Percentiles rank a stretch among this genome's conserved stretches.
Conservation (phyloP, 345 rosid genomes). For the Cardamine chenopodiifolia region DNA sequence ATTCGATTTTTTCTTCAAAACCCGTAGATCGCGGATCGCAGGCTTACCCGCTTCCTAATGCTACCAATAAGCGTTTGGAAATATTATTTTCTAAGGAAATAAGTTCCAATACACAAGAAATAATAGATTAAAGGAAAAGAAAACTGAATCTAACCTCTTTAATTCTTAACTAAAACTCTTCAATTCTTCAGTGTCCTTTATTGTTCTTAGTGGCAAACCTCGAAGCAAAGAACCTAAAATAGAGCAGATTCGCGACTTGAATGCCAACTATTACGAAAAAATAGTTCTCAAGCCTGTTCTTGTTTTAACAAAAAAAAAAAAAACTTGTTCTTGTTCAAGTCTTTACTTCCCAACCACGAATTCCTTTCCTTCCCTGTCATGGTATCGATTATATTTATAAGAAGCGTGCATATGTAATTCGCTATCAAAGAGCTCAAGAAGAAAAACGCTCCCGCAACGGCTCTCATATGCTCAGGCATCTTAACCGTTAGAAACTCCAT, state of each 20-base stretch:
- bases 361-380: constrained; percentile 34
- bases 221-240: constrained; percentile 57
- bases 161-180: background rate
- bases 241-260: constrained; percentile 50
- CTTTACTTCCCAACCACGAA: constrained; percentile 65
- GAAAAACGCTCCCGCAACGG: constrained; percentile 70
- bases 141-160: background rate
- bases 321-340: constrained; percentile 57
- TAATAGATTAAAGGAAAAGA: background rate
- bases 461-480: constrained; percentile 77
- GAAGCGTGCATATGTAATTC: constrained; percentile 53
- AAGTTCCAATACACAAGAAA: background rate
- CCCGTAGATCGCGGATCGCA: too few species aligned
- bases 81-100: background rate
- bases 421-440: constrained; percentile 63
- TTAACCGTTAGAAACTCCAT: constrained; percentile 72
- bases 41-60: too few species aligned
- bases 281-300: constrained; percentile 54
- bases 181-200: constrained; percentile 10
- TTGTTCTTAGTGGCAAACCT: constrained; percentile 35
- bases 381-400: constrained; percentile 50
- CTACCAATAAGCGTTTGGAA: constrained; percentile 2
- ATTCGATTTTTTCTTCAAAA: too few species aligned
- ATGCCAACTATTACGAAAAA: constrained; percentile 54
- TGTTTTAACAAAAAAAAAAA: too few species aligned